Conservation (phyloP, 768 basidiomycete genomes). For the Lactarius evosmus region DNA sequence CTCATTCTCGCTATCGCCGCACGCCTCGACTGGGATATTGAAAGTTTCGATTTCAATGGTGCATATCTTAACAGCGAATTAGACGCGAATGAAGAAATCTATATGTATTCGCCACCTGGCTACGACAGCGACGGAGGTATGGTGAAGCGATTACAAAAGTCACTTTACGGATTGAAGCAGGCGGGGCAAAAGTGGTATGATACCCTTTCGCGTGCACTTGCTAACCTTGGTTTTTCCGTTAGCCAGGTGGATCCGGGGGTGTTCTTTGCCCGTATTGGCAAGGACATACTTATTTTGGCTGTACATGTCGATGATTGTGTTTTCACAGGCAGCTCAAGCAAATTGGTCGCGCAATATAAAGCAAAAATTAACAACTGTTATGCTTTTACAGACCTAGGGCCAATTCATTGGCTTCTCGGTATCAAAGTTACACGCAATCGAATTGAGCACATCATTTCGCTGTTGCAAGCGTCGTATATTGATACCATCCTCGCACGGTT, state of each 20-base stretch:
- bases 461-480: constrained; percentile 35
- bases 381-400: too few species aligned
- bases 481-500: constrained; percentile 30
- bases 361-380: too few species aligned
- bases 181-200: constrained; percentile 5
- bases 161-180: constrained; percentile 29
- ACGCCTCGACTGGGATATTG: too few species aligned
- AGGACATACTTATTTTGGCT: background rate
- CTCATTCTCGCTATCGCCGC: too few species aligned
- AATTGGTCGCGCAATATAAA: too few species aligned
- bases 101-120: too few species aligned
- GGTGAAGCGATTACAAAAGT: too few species aligned
- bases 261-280: background rate
- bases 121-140: too few species aligned
- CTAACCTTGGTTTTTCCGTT: background rate
- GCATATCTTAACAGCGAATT: too few species aligned
- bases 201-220: background rate
- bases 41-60: too few species aligned
- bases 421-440: constrained; percentile 15
- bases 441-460: constrained; percentile 27
- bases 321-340: background rate
- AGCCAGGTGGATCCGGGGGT: background rate
- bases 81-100: too few species aligned
- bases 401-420: background rate
- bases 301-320: constrained; percentile 2